These are phyloP conservation scores for Lepidium sativum DNA, from an alignment of 345 rosid species.

Conservation along the genomic window DNA sequence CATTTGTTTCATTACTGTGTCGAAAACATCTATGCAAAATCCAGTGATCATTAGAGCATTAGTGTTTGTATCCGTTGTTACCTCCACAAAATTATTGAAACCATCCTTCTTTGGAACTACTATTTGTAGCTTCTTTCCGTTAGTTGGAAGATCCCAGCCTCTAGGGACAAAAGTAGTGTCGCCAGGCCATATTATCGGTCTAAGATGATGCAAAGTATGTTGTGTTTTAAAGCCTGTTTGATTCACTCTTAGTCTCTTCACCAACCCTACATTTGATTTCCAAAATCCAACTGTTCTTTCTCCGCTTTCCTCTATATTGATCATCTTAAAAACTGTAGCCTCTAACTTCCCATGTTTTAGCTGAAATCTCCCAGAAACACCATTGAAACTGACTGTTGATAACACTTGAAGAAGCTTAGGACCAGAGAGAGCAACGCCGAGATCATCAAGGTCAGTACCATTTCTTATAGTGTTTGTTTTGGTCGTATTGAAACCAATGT, in stretches of 20 bases:
- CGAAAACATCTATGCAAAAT: slow-evolving; percentile 38
- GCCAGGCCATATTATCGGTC: slow-evolving; percentile 25
- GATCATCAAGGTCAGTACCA: slow-evolving; percentile 33
- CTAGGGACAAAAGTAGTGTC: slow-evolving; percentile 22
- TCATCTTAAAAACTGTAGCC: slow-evolving; percentile 29
- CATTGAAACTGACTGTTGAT: slow-evolving; percentile 28
- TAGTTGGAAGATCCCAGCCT: slow-evolving; percentile 45
- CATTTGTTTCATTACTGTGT: slow-evolving; percentile 29
- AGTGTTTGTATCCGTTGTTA: slow-evolving; percentile 17
- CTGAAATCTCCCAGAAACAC: slow-evolving; percentile 35
- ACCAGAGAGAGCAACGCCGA: slow-evolving; percentile 33
- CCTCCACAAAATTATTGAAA: slow-evolving; percentile 33
- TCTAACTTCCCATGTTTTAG: slow-evolving; percentile 33
- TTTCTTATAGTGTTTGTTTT: not conserved
- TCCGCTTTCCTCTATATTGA: slow-evolving; percentile 37
- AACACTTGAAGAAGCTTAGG: slow-evolving; percentile 32
- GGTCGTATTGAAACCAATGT: slow-evolving; percentile 19
- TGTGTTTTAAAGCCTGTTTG: not conserved
- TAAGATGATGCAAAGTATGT: not conserved
- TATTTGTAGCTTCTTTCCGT: slow-evolving; percentile 31
- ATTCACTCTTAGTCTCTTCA: not conserved
- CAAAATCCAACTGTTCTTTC: slow-evolving; percentile 43
- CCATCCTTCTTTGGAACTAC: slow-evolving; percentile 44
- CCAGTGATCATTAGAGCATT: slow-evolving; percentile 14
- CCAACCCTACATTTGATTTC: slow-evolving; percentile 30